These are phyloP conservation scores for Entomophthora muscae DNA, from an alignment of 371 early-diverging fungal species.

Conservation along the genomic window DNA sequence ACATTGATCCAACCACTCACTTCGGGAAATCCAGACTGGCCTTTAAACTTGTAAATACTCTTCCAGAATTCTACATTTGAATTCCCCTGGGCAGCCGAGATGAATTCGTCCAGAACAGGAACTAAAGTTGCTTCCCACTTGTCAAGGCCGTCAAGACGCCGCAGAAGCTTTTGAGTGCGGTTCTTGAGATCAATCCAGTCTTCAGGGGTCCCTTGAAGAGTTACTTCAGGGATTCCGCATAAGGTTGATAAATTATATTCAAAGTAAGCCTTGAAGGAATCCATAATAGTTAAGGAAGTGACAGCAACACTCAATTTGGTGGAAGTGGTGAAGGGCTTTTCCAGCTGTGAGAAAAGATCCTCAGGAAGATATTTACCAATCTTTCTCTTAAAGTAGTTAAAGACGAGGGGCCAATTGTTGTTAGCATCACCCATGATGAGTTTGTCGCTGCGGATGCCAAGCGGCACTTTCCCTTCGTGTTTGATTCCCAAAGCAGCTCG, in stretches of 20 bases:
- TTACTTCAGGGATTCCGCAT: not conserved
- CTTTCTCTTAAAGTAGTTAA: not conserved
- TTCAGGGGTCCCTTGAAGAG: not conserved
- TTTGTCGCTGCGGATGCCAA: not conserved
- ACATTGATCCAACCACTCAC: not conserved
- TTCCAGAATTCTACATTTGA: not conserved
- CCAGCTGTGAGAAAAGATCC: not conserved
- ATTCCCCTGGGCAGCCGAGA: not conserved
- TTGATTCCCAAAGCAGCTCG: not conserved
- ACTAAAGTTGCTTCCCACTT: not conserved
- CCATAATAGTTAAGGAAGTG: slow-evolving; percentile 1
- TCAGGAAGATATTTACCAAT: not conserved
- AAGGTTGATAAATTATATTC: not conserved
- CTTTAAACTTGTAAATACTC: not conserved
- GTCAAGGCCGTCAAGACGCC: not conserved
- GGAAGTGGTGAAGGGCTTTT: not conserved
- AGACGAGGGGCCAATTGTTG: not conserved
- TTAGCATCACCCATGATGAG: not conserved
- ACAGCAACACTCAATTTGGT: not conserved
- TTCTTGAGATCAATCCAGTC: not conserved
- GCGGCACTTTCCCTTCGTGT: not conserved
- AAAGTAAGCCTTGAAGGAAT: not conserved
- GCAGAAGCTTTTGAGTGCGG: not conserved
- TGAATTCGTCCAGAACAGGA: not conserved
- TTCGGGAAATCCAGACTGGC: not conserved